A percentile compares a stretch with the other conserved stretches of the same genome.
These are phyloP conservation scores for Uncinocarpus reesii DNA, from an alignment of 2,329 filamentous ascomycete genomes.

Conservation along the genomic window DNA sequence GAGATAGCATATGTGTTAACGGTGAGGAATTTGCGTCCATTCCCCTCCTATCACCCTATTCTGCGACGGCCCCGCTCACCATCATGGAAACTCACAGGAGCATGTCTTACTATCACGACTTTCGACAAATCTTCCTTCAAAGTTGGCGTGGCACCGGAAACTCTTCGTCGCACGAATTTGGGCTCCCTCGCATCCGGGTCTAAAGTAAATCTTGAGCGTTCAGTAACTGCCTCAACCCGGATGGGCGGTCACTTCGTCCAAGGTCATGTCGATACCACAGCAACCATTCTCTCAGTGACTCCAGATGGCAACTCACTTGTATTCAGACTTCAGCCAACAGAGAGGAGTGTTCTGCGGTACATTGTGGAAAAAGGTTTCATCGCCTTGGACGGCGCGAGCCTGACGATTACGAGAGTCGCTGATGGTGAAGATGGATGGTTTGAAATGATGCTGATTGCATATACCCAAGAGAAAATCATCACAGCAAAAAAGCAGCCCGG, in stretches of 20 bases:
- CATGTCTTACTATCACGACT: conserved; percentile 83
- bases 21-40: conserved; percentile 39
- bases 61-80: conserved; percentile 1
- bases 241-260: conserved; percentile 99
- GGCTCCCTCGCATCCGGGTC: conserved; percentile 57
- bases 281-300: conserved; percentile 59
- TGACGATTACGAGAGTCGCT: conserved; percentile 81
- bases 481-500: conserved; percentile 67
- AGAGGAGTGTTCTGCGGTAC: conserved; percentile 63
- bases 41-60: not conserved
- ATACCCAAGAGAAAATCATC: conserved; percentile 88
- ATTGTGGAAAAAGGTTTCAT: conserved; percentile 95
- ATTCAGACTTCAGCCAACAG: conserved; percentile 66
- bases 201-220: conserved; percentile 83
- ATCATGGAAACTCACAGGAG: conserved; percentile 39
- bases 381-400: conserved; percentile 82
- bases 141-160: conserved; percentile 90
- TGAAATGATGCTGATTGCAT: conserved; percentile 95
- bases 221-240: conserved; percentile 78
- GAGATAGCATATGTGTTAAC: conserved; percentile 92
- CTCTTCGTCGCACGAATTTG: conserved; percentile 90
- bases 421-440: conserved; percentile 71
- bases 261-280: conserved; percentile 88
- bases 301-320: conserved; percentile 85
- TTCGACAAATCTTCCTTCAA: conserved; percentile 61